Evolutionary conservation across 2,329 filamentous ascomycete species (phyloP).

Genomic region (Biscogniauxia sp.): DNA sequence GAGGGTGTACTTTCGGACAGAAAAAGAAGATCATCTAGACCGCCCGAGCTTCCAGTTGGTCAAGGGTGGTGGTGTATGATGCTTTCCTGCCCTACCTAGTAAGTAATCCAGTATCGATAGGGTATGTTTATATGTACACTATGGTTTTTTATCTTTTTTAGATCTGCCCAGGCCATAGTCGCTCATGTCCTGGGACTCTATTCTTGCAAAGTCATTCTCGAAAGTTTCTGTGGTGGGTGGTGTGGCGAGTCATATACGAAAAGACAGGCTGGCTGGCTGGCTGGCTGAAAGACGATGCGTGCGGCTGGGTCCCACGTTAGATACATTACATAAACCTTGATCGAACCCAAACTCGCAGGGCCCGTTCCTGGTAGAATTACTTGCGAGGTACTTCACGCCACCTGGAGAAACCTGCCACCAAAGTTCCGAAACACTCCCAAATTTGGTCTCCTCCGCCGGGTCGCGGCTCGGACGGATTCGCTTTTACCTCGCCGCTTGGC

Average conservation of each 20-base stretch:
- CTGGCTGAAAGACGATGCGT: conserved; percentile 18
- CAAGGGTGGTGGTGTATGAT: neutral
- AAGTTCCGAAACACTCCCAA: conserved; percentile 31
- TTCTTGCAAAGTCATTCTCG: neutral
- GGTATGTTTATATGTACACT: too few relatives aligned
- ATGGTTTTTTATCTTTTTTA: too few relatives aligned
- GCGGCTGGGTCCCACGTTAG: conserved; percentile 25
- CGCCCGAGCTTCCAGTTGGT: too few relatives aligned
- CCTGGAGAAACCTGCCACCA: conserved; percentile 22
- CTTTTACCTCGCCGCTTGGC: conserved; percentile 32
- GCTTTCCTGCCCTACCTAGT: too few relatives aligned
- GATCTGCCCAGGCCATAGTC: too few relatives aligned
- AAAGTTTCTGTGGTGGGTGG: conserved; percentile 11
- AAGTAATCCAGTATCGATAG: too few relatives aligned
- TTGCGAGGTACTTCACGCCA: conserved; percentile 24
- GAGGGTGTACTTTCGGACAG: neutral
- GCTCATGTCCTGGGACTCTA: too few relatives aligned
- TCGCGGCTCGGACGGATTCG: conserved; percentile 34
- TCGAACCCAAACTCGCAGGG: conserved; percentile 24
- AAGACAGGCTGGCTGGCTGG: conserved; percentile 8
- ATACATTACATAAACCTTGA: conserved; percentile 21
- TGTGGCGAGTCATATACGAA: conserved; percentile 21
- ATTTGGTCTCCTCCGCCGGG: conserved; percentile 33
- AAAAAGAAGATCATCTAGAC: neutral
- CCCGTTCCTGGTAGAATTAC: conserved; percentile 26